Evolutionary conservation across 805 yeast species (phyloP), one percentile per base, ranked within the genome.

Genomic region (Lipomyces lipofer): DNA sequence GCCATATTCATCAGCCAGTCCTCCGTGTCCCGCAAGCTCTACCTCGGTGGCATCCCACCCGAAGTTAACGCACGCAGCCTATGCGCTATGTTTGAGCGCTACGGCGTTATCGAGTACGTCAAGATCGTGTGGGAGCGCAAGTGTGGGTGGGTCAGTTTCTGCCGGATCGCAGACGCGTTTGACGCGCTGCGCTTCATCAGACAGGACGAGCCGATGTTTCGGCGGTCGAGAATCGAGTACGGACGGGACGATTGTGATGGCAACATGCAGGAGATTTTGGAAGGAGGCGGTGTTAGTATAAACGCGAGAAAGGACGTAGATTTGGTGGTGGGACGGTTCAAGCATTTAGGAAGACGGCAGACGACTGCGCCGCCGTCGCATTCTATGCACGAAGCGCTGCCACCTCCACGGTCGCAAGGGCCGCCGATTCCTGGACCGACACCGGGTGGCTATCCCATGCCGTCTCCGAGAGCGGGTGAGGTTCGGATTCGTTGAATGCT

Each of bases 291-390:
- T 24, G 58, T 53, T 5, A 56, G 54, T 43, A 52, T 56, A 33
- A 56, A 56, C 25, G 60, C 60, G 8, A 36, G 60, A 13, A 54
- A 56, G 33, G 60, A 54, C 30, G 59, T 54, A 4, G 59, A 56
- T 44, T 36, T 56, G 9, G 36, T 54, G 12, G 45, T 56, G 29
- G 60, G 60, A 13, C 40, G 54, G 27, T 56, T 40, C 25, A 54
- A 48, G 15, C 60, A 56, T 33, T 35, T 54, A 3, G 60, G 60
- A 13, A 32, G 60, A 12, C 44, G 51, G 19, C 36, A 15, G 12
- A 15, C 28, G 19, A 19, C n/a, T 22, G 25, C 13, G 2, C 25
- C 40, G n/a, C 40, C 40, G 10, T n/a, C n/a, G 13, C 40, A 22
- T 13, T n/a, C 40, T 36, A 36, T 36, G 40, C 40, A 36, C 40